Base-by-base conservation (phyloP, 2,329 filamentous ascomycete species). In the Arthrinium puccinioides region DNA sequence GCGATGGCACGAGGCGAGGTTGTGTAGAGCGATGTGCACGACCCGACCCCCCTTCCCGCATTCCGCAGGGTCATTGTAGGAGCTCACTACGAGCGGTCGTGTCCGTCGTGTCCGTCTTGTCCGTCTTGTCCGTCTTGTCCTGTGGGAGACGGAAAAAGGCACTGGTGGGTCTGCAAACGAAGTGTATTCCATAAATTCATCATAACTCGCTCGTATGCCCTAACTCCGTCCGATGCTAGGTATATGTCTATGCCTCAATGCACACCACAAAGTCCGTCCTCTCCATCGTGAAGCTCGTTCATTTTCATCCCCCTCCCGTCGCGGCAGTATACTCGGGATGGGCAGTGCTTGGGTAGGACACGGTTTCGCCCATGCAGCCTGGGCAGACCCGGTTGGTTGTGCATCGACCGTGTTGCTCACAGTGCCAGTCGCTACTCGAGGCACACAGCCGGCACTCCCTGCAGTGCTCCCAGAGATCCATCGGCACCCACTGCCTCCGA, bases 351-450 rank as follows among this genome's bases (percentile, higher is more conserved):
- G 41, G 27, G 25, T 52, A 51, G 25, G 48, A 47, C 13, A 46
- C 41, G 10, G 47, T 47, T 18, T 29, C 31, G 5, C 38, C 40
- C 20, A 46, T 45, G 32, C 55, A 59, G 24, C 44, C 48, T 9
- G 51, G 40, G 32, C 55, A 59, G 21, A 50, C 42, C n/a, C 50
- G 47, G 29, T 55, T 49, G 14, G 49, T 47, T 11, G 52, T 55
- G 27, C 55, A 59, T 24, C 48, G 50, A 19, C 47, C 47, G 36
- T 59, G 55, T 37, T 57, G 55, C 21, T 52, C 50, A 33, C 55
- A 59, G 31, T 59, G 55, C 55, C 55, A 59, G 30, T 59, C 55
- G 13, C 24, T 40, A 33, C 43, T 54, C 15, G 54, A 42, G 16
- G 50, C 48, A 34, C 55, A 59, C 34, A 43, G 21, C 14, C 49